Base-by-base conservation (phyloP, 306 rosid genomes). In the Mimosa bimucronata region DNA sequence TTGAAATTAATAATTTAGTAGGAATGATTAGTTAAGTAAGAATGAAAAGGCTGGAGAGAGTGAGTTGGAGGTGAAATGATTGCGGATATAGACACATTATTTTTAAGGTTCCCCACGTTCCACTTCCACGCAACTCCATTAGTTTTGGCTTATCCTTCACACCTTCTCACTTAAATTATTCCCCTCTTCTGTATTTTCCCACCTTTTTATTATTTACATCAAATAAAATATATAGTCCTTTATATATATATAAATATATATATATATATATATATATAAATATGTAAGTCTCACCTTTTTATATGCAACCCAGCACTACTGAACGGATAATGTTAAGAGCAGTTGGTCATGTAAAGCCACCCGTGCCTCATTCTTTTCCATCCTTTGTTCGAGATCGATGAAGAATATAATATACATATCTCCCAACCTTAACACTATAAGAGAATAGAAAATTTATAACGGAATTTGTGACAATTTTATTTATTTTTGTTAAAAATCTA, bases 61-160 rank as follows among this genome's bases (percentile, higher is more conserved):
- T 23, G 75, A 10, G 62, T 15, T 45, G 57, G 41, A 42, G 18
- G 5, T 6, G 62, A 3, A 45, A 85, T 89, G 81, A 87, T 87
- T 81, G 74, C 41, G 25, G 79, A 83, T 44, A 73, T 70, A 69
- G 87, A 79, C 86, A 68, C 78, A 85, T 89, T 13, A 89, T 87
- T 85, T 80, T 61, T 18, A 77, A 77, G 86, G 89, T 87, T 85
- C 88, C 89, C 89, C 89, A 85, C 89, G 85, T 81, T 70, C 60
- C 82, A 74, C 85, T 67, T 18, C 30, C 73, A 67, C 73, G 78
- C 46, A 66, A 37, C 23, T 37, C 73, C 57, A 77, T 45, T 80
- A n/a, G 15, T 28, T 66, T 41, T 66, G 75, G 62, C 78, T 79
- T 83, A 6, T 71, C 53, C 75, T 31, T n/a, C 66, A 60, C 62